Conservation (phyloP, 148 eudicot species). For the Rhododendron henanense region DNA sequence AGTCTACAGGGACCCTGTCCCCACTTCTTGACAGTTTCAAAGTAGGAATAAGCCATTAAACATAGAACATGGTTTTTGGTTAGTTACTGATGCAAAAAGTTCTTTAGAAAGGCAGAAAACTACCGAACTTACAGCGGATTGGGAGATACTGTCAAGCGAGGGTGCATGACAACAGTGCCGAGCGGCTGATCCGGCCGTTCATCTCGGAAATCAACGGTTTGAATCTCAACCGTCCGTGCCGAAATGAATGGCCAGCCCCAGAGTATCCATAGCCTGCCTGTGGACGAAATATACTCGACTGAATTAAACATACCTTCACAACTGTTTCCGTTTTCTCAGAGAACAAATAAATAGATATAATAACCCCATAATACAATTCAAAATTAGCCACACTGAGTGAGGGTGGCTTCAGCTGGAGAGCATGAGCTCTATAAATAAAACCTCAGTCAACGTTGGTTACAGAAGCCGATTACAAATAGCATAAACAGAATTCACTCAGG, state of each 20-base stretch:
- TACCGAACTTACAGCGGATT: neutral
- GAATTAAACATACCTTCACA: neutral
- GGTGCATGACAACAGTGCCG: too few species aligned
- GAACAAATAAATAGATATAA: neutral
- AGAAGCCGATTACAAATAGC: neutral
- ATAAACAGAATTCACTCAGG: neutral
- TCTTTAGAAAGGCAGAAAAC: neutral
- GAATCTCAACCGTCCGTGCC: too few species aligned
- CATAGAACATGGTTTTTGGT: neutral
- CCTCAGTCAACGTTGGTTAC: neutral
- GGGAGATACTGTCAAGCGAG: too few species aligned
- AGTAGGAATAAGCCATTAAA: neutral
- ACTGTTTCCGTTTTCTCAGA: neutral
- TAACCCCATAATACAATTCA: neutral
- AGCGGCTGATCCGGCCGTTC: rapidly evolving
- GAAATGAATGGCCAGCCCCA: neutral
- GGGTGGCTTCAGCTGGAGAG: neutral
- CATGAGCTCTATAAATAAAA: neutral
- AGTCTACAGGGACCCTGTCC: too few species aligned
- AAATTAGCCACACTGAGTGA: neutral
- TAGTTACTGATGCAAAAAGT: neutral
- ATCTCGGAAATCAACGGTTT: too few species aligned
- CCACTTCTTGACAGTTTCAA: too few species aligned
- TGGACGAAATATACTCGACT: neutral
- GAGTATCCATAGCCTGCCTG: neutral